phyloP scores from a whole-genome alignment of 2,329 filamentous ascomycete genomes.

The Exophiala bonariae region DNA sequence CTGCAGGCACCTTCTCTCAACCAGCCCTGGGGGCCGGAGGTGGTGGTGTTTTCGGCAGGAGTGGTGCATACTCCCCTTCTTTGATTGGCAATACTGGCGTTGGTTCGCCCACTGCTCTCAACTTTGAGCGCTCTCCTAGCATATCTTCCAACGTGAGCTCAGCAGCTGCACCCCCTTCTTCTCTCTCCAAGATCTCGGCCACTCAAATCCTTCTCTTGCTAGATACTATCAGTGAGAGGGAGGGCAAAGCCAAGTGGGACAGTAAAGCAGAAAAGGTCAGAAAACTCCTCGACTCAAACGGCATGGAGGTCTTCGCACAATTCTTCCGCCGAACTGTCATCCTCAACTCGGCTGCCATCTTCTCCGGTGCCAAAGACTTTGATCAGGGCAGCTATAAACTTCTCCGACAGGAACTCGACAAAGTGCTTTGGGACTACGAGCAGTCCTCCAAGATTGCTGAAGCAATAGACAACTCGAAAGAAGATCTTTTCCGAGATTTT shows the following conservation, averaged over 20 bases:
- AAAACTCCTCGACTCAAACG: conserved; percentile 95
- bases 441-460: conserved; percentile 91
- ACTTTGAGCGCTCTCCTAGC: conserved; percentile 14
- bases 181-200: conserved; percentile 88
- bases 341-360: conserved; percentile 88
- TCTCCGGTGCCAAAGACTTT: conserved; percentile 67
- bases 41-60: conserved; percentile 56
- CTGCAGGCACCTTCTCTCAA: conserved; percentile 50
- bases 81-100: conserved; percentile 54
- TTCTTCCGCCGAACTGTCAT: conserved; percentile 92
- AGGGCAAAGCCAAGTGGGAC: conserved; percentile 88
- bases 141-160: conserved; percentile 35
- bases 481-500: conserved; percentile 93
- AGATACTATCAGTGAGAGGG: conserved; percentile 92
- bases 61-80: conserved; percentile 56
- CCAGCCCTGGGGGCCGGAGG: conserved; percentile 53
- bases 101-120: conserved; percentile 50
- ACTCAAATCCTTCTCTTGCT: conserved; percentile 93
- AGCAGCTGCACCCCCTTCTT: conserved; percentile 53
- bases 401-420: conserved; percentile 79
- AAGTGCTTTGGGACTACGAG: conserved; percentile 75
- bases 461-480: conserved; percentile 84
- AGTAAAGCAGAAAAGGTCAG: conserved; percentile 85
- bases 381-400: conserved; percentile 83
- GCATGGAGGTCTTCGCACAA: conserved; percentile 97